Base-by-base conservation (phyloP, 305 asterid species). In the Fraxinus greggii region DNA sequence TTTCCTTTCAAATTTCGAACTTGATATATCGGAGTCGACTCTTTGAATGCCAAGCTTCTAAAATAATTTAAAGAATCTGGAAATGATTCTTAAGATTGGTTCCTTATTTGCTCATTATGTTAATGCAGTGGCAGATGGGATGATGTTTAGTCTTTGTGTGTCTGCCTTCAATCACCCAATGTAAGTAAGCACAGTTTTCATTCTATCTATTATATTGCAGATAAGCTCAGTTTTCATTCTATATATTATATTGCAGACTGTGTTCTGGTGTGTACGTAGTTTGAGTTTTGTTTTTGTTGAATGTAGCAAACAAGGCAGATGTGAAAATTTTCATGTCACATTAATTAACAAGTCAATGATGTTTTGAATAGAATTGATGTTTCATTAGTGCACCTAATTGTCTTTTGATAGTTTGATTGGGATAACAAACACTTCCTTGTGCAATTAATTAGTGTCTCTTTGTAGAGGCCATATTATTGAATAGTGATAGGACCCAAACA, bases 111-210 rank as follows among this genome's bases (percentile, higher is more conserved):
- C 73, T 86, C 61, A 0, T 82, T 80, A 8, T 82, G 61, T 87
- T 10, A 77, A 69, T 90, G 89, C 95, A 91, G 93, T 91, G 93
- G 95, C 93, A 90, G 85, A 86, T 91, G 89, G 95, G 95, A 85
- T 91, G 95, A 91, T 54, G 80, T 38, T 26, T 69, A n/a, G 79
- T 28, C 83, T 85, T 77, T 72, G 35, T 67, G 15, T 76, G 80
- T 81, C 51, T 24, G 80, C 78, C 83, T 72, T 42, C 48, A 28
- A 51, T 76, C 32, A 56, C 13, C 13, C 80, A 78, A 45, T 42
- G 91, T 90, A 81, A 87, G 92, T 81, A 79, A 28, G 38, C 69
- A 4, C n/a, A 23, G 65, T 26, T 56, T 29, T 78, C n/a, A 56
- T 69, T 82, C 61, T 26, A 45, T 36, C 15, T 75, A 31, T 42